A percentile compares a stretch with the other conserved stretches of the same genome.
Conservation (phyloP, 106 monocot genomes). For the Hemerocallis citrina region DNA sequence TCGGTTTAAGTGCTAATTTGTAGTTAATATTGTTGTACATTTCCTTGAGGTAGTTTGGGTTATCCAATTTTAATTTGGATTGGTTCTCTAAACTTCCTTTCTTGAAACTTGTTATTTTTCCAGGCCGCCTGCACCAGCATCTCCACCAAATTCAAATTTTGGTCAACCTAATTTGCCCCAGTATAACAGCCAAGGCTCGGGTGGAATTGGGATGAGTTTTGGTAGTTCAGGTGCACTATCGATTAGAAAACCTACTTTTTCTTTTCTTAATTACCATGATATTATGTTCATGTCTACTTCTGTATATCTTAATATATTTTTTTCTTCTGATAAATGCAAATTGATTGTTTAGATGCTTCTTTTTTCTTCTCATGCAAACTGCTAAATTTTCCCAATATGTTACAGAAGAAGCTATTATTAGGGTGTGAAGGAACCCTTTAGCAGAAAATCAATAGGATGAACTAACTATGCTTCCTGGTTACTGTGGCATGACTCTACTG, state of each 20-base stretch:
- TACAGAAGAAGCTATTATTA: no score
- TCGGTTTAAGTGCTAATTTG: not conserved
- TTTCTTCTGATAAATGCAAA: no score
- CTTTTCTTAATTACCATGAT: no score
- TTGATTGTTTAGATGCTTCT: no score
- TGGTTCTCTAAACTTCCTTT: no score
- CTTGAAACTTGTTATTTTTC: constrained; percentile 7
- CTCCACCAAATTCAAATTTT: constrained; percentile 29
- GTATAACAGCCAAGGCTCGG: constrained; percentile 20
- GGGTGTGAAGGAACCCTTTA: no score
- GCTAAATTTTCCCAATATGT: not conserved
- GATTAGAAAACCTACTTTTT: not conserved
- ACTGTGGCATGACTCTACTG: no score
- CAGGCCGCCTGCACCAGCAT: constrained; percentile 25
- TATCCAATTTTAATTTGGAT: not conserved
- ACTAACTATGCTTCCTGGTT: no score
- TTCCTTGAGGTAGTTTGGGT: not conserved
- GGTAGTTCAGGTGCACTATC: constrained; percentile 29
- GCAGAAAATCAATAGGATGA: no score
- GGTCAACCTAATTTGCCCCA: constrained; percentile 19
- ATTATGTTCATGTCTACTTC: no score
- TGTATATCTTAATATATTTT: no score
- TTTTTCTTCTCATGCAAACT: not conserved
- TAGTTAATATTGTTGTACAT: not conserved
- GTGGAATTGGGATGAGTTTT: constrained; percentile 35